Base-by-base conservation (phyloP, 129 eudicot species). In the Lactuca sativa region DNA sequence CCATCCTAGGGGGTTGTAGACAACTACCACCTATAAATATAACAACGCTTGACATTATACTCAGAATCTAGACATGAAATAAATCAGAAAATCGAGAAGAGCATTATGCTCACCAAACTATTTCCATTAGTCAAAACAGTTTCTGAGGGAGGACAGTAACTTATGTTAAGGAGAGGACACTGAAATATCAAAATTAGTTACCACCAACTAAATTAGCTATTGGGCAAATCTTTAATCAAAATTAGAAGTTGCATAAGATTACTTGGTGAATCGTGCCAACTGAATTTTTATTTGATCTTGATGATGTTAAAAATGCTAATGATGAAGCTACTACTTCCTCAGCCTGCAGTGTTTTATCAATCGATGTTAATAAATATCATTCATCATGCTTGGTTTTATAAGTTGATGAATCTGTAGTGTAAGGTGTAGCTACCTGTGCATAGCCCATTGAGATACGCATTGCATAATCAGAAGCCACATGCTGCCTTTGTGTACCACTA, bases 141-240 rank as follows among this genome's bases (percentile, higher is more conserved):
- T 85, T 92, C 98, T 36, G 96, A 89, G 72, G 95, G 84, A 74
- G 96, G 96, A 69, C 98, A 92, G 69, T 89, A 92, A 59, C 88
- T 89, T 71, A 92, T 77, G 76, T 92, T 92, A 16, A 92, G 96
- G 44, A 92, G 92, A 72, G 96, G 96, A 76, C 98, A 92, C 98
- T 92, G 74, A 65, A 33, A 62, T 69, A 73, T 31, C n/a, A 38
- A 25, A 25, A 25, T 25, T 25, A 25, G 30, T 25, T 36, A 78
- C 59, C 70, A 33, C 56, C 67, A 75, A 9, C 4, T 43, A 43
- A 25, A 25, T 70, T 40, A 80, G 75, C 32, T 63, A 72, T 40
- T 12, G 64, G 52, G 18, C 56, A 70, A 18, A 62, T 17, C 12
- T 44, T 34, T 63, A 77, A 55, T 14, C 52, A 34, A 59, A 70